phyloP scores from a whole-genome alignment of 768 basidiomycete genomes.

The Lentinula raphanica region DNA sequence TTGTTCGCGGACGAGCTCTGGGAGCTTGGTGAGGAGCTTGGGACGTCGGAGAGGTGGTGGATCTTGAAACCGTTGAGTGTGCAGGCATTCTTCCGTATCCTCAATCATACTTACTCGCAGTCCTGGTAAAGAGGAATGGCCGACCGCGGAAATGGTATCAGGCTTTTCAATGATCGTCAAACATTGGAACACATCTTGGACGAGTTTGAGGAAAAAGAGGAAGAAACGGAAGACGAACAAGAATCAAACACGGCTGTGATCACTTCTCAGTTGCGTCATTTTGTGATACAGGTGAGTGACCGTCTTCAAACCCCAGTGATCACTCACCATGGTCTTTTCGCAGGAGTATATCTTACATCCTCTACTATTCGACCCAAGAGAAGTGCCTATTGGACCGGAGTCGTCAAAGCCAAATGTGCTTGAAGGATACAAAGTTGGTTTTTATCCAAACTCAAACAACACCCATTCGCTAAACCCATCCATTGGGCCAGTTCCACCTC shows the following conservation, averaged over 20 bases:
- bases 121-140: constrained; percentile 67
- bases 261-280: constrained; percentile 88
- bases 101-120: neutral
- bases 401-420: constrained; percentile 18
- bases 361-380: constrained; percentile 70
- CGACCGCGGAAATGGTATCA: constrained; percentile 91
- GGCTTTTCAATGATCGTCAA: constrained; percentile 78
- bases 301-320: neutral
- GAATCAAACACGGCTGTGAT: constrained; percentile 52
- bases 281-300: constrained; percentile 83
- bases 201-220: constrained; percentile 56
- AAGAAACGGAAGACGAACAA: constrained; percentile 33
- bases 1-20: constrained; percentile 90
- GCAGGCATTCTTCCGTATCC: neutral
- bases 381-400: constrained; percentile 22
- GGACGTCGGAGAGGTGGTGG: constrained; percentile 64
- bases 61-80: constrained; percentile 80
- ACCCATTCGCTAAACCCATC: neutral
- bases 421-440: constrained; percentile 56
- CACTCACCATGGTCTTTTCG: neutral
- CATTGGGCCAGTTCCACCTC: constrained; percentile 81
- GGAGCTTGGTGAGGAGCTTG: constrained; percentile 68
- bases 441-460: neutral
- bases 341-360: constrained; percentile 86
- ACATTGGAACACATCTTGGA: constrained; percentile 71